A percentile compares a stretch with the other conserved stretches of the same genome.
phyloP scores from a whole-genome alignment of 768 basidiomycete genomes.

The Calocera cornea region DNA sequence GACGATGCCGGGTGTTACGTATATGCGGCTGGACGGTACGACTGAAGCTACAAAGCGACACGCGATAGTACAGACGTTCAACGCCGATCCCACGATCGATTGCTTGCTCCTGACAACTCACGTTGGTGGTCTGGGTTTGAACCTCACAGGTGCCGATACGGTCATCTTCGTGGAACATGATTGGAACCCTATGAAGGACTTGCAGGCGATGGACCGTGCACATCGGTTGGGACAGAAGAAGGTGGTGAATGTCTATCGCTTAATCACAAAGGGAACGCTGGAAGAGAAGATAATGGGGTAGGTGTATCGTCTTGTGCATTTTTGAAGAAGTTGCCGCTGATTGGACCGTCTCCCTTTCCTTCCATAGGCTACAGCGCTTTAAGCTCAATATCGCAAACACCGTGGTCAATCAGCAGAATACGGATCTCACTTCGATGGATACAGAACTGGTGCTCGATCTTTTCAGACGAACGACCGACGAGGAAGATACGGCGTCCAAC shows the following conservation, averaged over 20 bases:
- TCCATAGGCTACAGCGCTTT: slow-evolving; percentile 80
- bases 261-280: slow-evolving; percentile 91
- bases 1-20: slow-evolving; percentile 90
- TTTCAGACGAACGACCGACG: slow-evolving; percentile 64
- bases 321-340: not conserved
- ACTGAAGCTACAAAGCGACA: slow-evolving; percentile 91
- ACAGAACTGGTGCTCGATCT: slow-evolving; percentile 93
- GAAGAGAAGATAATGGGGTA: slow-evolving; percentile 99
- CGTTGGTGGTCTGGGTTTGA: slow-evolving; percentile 90
- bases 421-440: slow-evolving; percentile 88
- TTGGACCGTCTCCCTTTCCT: slow-evolving; percentile 10
- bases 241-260: slow-evolving; percentile 94
- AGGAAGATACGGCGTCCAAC: slow-evolving; percentile 45
- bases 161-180: slow-evolving; percentile 99
- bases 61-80: slow-evolving; percentile 95
- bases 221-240: slow-evolving; percentile 98
- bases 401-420: slow-evolving; percentile 93
- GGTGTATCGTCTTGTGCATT: slow-evolving; percentile 19
- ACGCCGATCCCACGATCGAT: slow-evolving; percentile 93
- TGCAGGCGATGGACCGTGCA: slow-evolving; percentile 98
- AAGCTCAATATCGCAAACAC: slow-evolving; percentile 97
- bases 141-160: slow-evolving; percentile 93
- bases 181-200: slow-evolving; percentile 99
- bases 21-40: slow-evolving; percentile 92
- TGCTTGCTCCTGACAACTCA: slow-evolving; percentile 90